Base-by-base conservation (phyloP, 2,329 filamentous ascomycete species). In the Trichoderma sp. region DNA sequence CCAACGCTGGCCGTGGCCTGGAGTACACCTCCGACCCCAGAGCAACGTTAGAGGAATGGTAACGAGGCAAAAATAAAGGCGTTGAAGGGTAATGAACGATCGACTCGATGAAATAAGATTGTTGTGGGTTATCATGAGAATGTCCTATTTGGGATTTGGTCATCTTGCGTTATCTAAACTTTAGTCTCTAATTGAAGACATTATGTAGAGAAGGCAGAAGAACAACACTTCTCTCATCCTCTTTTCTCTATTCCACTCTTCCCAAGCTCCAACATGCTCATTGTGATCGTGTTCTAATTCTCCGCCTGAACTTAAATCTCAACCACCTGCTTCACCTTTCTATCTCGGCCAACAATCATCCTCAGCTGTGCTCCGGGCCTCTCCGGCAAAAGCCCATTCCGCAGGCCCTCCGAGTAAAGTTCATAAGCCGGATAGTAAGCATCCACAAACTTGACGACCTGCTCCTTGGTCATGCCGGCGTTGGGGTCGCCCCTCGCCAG, bases 391-490 rank as follows among this genome's bases (percentile, higher is more conserved):
- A 89, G 80, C 1, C 90, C 90, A 31, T 79, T 76, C 68, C 89
- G 83, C 69, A 92, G 76, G 21, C 82, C 84, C 35, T 88, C 86
- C 1, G 85, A 86, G 75, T 88, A 93, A 13, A 92, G 83, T 80
- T 92, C 91, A 74, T 92, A 92, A 1, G 89, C 89, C 4, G 91
- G 91, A 74, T 89, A 92, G 78, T 92, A 89, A 1, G 83, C 86
- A 71, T 88, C 86, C 35, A 89, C 92, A 78, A 97, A 97, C 58
- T 85, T 83, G 68, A 88, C 83, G 55, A 97, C 92, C 77, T 95
- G 87, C 68, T 93, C 90, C 73, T 92, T 90, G 1, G 88, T 91
- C 94, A 97, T 97, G 35, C 93, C 94, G 0, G 84, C 86, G 19
- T 73, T 73, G 24, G 78, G 75, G 56, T 81, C 79, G 10, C 92